Base-by-base conservation (phyloP, 768 basidiomycete species). In the Amanita polypyramis region DNA sequence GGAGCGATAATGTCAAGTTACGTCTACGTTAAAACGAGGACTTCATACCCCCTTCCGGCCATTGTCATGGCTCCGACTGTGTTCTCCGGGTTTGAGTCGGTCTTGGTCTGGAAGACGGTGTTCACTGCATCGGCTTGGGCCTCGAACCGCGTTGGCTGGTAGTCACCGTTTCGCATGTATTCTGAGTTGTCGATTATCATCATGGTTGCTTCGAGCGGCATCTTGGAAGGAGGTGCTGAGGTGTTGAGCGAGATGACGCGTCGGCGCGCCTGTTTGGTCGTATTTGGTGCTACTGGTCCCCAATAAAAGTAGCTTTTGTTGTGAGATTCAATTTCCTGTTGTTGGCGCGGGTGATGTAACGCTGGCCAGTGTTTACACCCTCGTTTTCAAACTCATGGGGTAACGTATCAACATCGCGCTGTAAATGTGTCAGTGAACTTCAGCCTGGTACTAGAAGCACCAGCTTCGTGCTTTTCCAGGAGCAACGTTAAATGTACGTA, bases 121-220 rank as follows among this genome's bases (percentile, higher is more conserved):
- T 79, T 92, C 54, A 94, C 87, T 2, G 95, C 89, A 66, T 98
- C 93, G 5, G 83, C 69, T 66, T 98, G 96, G 1, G 94, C 91
- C 27, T 85, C 82, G 59, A 91, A 92, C 52, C 95, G 79, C 30
- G 83, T 82, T 40, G 91, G 91, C 47, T 70, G 68, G 64, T 91
- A 94, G 66, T 94, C 92, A 9, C 92, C 91, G 60, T 96, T 95
- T 49, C 93, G 80, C 85, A 96, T 96, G 67, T 85, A 94, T 66
- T 94, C 91, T 2, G 92, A 96, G 63, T 97, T 97, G 78, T 99
- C 96, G 52, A 98, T 82, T 11, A 99, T 73, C 70, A 98, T 81
- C 82, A 99, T 93, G 19, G 93, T 95, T 34, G 95, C 94, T 80
- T 99, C 94, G 60, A 96, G 77, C 56, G 91, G 89, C 92, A 96